phyloP scores from a whole-genome alignment of 805 yeast genomes.

The Priceomyces fermenticarens region DNA sequence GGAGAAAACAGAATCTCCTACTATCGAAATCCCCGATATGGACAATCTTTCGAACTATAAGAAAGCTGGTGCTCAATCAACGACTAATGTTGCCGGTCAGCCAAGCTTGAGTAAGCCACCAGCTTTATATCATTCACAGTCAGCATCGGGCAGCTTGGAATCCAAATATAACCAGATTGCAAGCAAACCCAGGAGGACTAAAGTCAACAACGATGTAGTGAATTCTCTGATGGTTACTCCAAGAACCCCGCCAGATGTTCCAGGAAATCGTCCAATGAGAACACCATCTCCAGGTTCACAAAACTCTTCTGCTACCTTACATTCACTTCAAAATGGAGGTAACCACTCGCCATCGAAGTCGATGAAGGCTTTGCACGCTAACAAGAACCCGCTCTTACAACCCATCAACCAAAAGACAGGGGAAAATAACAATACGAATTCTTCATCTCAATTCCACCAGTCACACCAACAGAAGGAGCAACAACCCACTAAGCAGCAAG shows the following conservation, averaged over 20 bases:
- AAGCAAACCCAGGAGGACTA: conserved; percentile 22
- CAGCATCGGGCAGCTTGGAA: conserved; percentile 39
- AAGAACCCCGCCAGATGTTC: conserved; percentile 40
- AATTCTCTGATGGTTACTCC: conserved; percentile 21
- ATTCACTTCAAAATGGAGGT: conserved; percentile 9
- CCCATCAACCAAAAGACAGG: conserved; percentile 49
- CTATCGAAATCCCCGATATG: conserved; percentile 71
- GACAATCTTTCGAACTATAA: conserved; percentile 33
- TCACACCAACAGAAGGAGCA: background rate
- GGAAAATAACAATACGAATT: conserved; percentile 4
- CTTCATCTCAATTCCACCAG: background rate
- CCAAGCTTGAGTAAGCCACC: conserved; percentile 40
- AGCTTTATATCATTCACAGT: conserved; percentile 39
- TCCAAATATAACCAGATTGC: conserved; percentile 20
- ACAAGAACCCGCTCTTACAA: conserved; percentile 47
- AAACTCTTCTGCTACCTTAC: conserved; percentile 15
- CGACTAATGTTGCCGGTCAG: conserved; percentile 12
- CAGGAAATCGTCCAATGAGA: conserved; percentile 24
- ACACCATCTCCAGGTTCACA: conserved; percentile 38
- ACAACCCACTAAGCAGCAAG: background rate
- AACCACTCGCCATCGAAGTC: conserved; percentile 38
- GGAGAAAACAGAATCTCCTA: conserved; percentile 51
- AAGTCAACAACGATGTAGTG: conserved; percentile 39
- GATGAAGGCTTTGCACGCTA: conserved; percentile 51
- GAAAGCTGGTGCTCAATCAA: background rate